A percentile compares a stretch with the other conserved stretches of the same genome.
Evolutionary conservation across 176 grass and related monocot species (phyloP).

Genomic region (Puya raimondii): DNA sequence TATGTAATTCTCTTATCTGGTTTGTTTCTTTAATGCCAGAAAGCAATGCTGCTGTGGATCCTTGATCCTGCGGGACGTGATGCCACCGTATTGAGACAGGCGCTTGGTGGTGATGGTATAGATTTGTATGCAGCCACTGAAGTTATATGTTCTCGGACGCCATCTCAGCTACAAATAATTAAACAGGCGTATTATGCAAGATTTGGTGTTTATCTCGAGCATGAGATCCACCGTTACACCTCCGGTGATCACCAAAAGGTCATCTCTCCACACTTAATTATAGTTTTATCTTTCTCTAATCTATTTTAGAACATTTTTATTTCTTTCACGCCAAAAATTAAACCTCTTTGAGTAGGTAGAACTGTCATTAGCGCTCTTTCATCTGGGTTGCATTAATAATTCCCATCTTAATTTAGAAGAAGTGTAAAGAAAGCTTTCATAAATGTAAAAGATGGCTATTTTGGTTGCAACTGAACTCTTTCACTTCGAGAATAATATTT

Average conservation of each 20-base stretch:
- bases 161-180: constrained; percentile 85
- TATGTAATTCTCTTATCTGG: constrained; percentile 14
- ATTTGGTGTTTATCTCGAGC: constrained; percentile 71
- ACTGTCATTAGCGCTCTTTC: no score
- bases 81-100: constrained; percentile 66
- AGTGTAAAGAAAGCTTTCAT: no score
- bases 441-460: no score
- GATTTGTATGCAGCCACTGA: constrained; percentile 78
- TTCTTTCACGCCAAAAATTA: constrained; percentile 4
- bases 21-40: constrained; percentile 39
- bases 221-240: constrained; percentile 51
- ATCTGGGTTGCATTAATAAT: no score
- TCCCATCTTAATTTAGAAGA: no score
- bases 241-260: constrained; percentile 93
- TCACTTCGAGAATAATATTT: no score
- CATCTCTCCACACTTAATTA: constrained; percentile 11
- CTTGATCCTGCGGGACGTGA: constrained; percentile 94
- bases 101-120: constrained; percentile 42
- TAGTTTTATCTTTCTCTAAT: constrained; percentile 9
- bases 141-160: constrained; percentile 97
- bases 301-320: constrained; percentile 7
- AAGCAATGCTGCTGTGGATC: constrained; percentile 85
- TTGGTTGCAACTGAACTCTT: no score
- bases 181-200: constrained; percentile 74
- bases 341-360: not conserved